Base-by-base conservation (phyloP, 495 filamentous ascomycete genomes). In the Lasiosphaeria miniovina region DNA sequence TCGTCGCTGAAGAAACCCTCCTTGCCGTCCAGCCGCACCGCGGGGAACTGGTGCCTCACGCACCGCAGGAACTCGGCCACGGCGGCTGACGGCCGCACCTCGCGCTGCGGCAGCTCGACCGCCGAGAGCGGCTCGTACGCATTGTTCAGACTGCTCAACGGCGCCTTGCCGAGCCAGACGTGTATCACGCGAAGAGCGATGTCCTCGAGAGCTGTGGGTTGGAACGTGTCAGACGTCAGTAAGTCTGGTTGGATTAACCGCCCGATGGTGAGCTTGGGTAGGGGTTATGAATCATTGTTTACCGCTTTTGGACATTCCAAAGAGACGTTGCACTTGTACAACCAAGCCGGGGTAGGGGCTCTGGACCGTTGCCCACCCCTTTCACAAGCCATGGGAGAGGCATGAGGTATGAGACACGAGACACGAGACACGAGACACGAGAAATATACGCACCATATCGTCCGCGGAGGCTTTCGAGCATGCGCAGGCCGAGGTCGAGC, bases 401-500 rank as follows among this genome's bases (percentile, higher is more conserved):
- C 2, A 24, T 24, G 24, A 24, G 24, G 24, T 2, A 24, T 24
- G 24, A 2, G 24, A 2, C 24, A 24, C 2, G 24, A 24, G 24
- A 2, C 2, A 24, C 2, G 24, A 24, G 24, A 24, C 24, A 24
- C 24, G 24, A 24, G 24, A 24, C 24, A 24, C 24, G 24, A 24
- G 24, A 24, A 24, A 24, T 24, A 24, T 6, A 61, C 61, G 2
- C 11, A 67, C 65, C 58, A 31, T 14, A 14, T 24, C 58, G 15
- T 40, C 65, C 65, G 0, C 65, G 52, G 4, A 6, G 14, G 17
- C 61, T 61, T 54, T 67, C 65, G 12, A 67, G 31, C 61, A 67
- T 67, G 38, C 65, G 49, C 49, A 67, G 7, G 14, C 65, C 65
- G 1, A 67, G 53, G 46, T 67, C 65, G 17, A 67, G 35, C 14